Evolutionary conservation across 2,329 filamentous ascomycete genomes (phyloP).

Genomic region (Ophiostoma populinum): DNA sequence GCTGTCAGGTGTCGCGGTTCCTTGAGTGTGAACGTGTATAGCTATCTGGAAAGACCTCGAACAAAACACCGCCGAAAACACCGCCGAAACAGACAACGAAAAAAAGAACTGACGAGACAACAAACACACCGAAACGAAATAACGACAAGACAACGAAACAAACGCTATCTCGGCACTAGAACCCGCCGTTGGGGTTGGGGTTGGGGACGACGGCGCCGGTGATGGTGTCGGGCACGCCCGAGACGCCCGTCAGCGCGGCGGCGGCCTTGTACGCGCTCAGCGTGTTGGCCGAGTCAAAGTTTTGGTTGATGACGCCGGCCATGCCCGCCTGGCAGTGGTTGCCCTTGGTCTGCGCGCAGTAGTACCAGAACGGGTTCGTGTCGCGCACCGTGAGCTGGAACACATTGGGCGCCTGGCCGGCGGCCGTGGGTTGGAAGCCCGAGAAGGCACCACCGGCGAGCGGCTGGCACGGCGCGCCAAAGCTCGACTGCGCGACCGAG

Average conservation of each 20-base stretch:
- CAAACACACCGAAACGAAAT: too few relatives aligned
- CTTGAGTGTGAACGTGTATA: too few relatives aligned
- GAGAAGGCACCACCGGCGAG: slow-evolving; percentile 22
- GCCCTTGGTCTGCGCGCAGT: slow-evolving; percentile 11
- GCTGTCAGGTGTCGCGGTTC: too few relatives aligned
- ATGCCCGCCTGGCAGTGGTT: slow-evolving; percentile 2
- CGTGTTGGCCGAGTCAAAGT: slow-evolving; percentile 21
- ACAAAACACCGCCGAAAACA: too few relatives aligned
- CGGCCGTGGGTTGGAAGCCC: slow-evolving; percentile 22
- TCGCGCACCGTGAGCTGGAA: slow-evolving; percentile 28
- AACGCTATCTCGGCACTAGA: slow-evolving; percentile 11
- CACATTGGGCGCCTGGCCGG: slow-evolving; percentile 22
- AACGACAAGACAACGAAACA: not conserved
- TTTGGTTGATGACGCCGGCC: slow-evolving; percentile 24
- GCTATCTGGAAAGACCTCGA: too few relatives aligned
- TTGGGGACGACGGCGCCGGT: slow-evolving; percentile 23
- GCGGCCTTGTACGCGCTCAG: slow-evolving; percentile 21
- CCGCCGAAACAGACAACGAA: too few relatives aligned
- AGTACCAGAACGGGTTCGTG: slow-evolving; percentile 15
- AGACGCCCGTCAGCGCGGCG: slow-evolving; percentile 17
- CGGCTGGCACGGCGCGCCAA: slow-evolving; percentile 25
- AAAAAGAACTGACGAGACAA: too few relatives aligned
- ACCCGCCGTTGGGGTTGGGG: slow-evolving; percentile 24
- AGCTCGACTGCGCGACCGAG: slow-evolving; percentile 21
- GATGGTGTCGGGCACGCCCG: slow-evolving; percentile 18